Evolutionary conservation across 2,329 filamentous ascomycete genomes (phyloP).

Genomic region (Colletotrichum melonis): DNA sequence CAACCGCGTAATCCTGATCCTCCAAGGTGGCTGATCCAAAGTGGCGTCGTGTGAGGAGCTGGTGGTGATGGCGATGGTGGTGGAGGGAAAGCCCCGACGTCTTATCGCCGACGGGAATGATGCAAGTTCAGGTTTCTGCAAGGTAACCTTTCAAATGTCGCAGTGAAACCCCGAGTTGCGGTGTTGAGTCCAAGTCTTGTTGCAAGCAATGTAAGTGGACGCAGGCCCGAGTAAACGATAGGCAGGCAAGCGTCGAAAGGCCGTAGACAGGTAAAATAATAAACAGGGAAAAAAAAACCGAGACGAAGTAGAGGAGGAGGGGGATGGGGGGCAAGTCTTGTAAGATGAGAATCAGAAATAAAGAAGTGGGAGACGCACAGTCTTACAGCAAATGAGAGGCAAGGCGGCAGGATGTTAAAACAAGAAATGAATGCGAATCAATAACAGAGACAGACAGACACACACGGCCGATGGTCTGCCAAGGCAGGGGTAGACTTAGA

Average conservation of each 20-base stretch:
- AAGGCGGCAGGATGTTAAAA: conserved; percentile 25
- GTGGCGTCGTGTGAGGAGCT: conserved; percentile 9
- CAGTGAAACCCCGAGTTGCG: neutral
- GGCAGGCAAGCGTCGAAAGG: neutral
- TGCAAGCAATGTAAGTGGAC: neutral
- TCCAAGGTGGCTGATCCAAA: conserved; percentile 13
- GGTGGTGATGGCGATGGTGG: neutral
- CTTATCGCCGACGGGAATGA: conserved; percentile 17
- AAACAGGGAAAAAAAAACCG: neutral
- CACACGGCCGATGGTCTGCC: conserved; percentile 22
- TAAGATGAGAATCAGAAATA: neutral
- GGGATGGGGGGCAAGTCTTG: conserved; percentile 6
- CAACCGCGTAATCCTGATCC: conserved; percentile 2
- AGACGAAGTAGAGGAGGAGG: neutral
- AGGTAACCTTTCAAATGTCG: conserved; percentile 4
- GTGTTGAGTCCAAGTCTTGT: conserved; percentile 12
- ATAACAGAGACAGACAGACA: conserved; percentile 20
- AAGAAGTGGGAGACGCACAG: neutral
- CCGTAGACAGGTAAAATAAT: neutral
- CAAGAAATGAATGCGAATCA: conserved; percentile 33
- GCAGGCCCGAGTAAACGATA: neutral
- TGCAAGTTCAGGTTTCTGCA: conserved; percentile 22
- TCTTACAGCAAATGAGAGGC: conserved; percentile 16
- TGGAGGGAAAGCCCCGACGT: conserved; percentile 13
- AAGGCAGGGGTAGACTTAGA: conserved; percentile 20